Conservation (phyloP, 139 green algal species). For the Chlorella sp. region DNA sequence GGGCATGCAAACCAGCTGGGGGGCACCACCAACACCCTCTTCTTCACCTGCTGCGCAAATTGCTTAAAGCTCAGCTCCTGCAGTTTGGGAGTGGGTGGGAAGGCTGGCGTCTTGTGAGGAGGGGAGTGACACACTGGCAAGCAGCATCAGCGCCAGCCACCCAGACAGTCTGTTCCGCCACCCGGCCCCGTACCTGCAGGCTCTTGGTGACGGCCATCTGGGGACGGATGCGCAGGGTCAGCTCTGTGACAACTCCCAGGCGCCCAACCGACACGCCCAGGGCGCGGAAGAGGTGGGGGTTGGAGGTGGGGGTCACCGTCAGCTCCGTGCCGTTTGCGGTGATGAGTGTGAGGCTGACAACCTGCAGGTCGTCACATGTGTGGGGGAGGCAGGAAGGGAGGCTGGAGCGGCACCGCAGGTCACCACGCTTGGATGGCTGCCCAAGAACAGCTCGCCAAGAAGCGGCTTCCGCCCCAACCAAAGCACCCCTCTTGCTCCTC, state of each 20-base stretch:
- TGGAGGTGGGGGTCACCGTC: slow-evolving; percentile 51
- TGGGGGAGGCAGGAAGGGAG: background rate
- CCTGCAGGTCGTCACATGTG: slow-evolving; percentile 13
- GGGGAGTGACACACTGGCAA: too few relatives aligned
- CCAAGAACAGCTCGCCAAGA: too few relatives aligned
- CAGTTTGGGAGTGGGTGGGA: too few relatives aligned
- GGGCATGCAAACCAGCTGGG: background rate
- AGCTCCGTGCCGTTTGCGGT: slow-evolving; percentile 77
- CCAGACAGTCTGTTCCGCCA: too few relatives aligned
- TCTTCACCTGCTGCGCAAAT: background rate
- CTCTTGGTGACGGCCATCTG: slow-evolving; percentile 29
- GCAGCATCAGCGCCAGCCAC: too few relatives aligned
- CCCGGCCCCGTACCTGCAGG: slow-evolving; percentile 2
- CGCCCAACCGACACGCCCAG: slow-evolving; percentile 55
- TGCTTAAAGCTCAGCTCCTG: background rate
- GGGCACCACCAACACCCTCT: background rate
- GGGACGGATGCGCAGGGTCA: slow-evolving; percentile 57
- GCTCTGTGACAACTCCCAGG: slow-evolving; percentile 76
- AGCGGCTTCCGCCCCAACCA: too few relatives aligned
- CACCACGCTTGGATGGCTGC: too few relatives aligned
- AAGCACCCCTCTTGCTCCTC: too few relatives aligned
- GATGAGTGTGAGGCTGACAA: slow-evolving; percentile 60
- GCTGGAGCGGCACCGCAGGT: too few relatives aligned
- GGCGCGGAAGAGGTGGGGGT: slow-evolving; percentile 65
- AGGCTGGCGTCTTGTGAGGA: too few relatives aligned